Conservation (phyloP, 169 alveolate species). For the Plasmodium gonderi region DNA sequence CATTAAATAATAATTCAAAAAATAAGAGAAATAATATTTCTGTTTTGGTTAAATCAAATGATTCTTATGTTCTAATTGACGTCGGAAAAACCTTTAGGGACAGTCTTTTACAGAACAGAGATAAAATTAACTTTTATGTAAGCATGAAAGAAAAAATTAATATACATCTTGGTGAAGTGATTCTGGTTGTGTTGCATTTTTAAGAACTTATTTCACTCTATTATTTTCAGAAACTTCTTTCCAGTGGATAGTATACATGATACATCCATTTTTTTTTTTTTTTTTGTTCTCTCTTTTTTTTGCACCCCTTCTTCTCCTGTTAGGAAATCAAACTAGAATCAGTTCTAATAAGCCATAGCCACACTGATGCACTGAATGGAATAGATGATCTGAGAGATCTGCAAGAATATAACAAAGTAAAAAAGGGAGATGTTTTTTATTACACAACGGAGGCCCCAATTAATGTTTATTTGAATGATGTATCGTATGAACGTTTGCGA, state of each 20-base stretch:
- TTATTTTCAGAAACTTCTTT: no score
- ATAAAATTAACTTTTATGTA: slow-evolving; percentile 50
- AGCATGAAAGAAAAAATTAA: not conserved
- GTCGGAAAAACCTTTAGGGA: slow-evolving; percentile 72
- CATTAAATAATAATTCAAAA: slow-evolving; percentile 33
- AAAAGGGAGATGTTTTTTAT: slow-evolving; percentile 15
- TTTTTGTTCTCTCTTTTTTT: not conserved
- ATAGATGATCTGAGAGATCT: slow-evolving; percentile 64
- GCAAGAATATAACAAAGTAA: slow-evolving; percentile 46
- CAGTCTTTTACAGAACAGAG: slow-evolving; percentile 32
- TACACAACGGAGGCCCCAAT: slow-evolving; percentile 28
- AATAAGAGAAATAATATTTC: slow-evolving; percentile 67
- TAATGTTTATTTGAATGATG: slow-evolving; percentile 33
- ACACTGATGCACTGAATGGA: slow-evolving; percentile 68
- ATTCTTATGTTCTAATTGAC: slow-evolving; percentile 54
- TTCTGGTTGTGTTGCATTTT: not conserved
- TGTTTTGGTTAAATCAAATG: slow-evolving; percentile 38
- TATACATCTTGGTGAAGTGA: no score
- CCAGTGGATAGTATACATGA: no score
- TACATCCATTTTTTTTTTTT: not conserved
- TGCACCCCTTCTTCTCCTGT: not conserved
- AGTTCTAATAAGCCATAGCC: slow-evolving; percentile 62
- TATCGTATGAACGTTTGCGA: slow-evolving; percentile 41
- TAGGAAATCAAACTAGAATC: slow-evolving; percentile 47
- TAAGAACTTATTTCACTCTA: not conserved